Evolutionary conservation across 306 rosid genomes (phyloP).

Genomic region (Cucumis hystrix): DNA sequence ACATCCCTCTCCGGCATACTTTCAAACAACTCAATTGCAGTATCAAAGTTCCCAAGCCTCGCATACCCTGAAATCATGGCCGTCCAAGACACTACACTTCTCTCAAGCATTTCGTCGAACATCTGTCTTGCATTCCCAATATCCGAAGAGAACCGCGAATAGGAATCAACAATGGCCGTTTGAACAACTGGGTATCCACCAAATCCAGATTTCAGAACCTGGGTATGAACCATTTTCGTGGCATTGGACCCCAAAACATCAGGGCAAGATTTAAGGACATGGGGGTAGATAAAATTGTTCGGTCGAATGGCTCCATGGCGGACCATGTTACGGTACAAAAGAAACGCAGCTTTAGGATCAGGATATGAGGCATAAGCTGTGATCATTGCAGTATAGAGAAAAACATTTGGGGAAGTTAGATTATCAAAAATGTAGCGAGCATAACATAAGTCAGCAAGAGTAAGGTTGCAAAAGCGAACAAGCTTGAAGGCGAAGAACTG

Average conservation of each 20-base stretch:
- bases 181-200: conserved; percentile 41
- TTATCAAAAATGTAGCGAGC: conserved; percentile 48
- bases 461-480: conserved; percentile 39
- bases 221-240: conserved; percentile 32
- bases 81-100: conserved; percentile 55
- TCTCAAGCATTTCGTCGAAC: conserved; percentile 60
- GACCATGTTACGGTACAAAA: conserved; percentile 39
- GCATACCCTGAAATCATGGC: conserved; percentile 53
- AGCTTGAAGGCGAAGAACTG: conserved; percentile 67
- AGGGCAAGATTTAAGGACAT: conserved; percentile 31
- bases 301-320: conserved; percentile 21
- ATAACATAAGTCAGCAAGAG: conserved; percentile 39
- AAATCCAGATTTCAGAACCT: conserved; percentile 50
- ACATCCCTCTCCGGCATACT: conserved; percentile 53
- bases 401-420: conserved; percentile 38
- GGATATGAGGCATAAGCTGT: conserved; percentile 45
- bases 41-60: conserved; percentile 41
- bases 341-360: conserved; percentile 18
- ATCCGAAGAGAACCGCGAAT: conserved; percentile 19
- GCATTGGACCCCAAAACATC: conserved; percentile 18
- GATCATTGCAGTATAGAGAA: conserved; percentile 56
- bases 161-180: conserved; percentile 47
- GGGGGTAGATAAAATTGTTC: conserved; percentile 53
- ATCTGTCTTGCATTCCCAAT: conserved; percentile 27
- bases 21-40: conserved; percentile 41